Base-by-base conservation (phyloP, 805 yeast species). In the Kluyveromyces nonfermentans region DNA sequence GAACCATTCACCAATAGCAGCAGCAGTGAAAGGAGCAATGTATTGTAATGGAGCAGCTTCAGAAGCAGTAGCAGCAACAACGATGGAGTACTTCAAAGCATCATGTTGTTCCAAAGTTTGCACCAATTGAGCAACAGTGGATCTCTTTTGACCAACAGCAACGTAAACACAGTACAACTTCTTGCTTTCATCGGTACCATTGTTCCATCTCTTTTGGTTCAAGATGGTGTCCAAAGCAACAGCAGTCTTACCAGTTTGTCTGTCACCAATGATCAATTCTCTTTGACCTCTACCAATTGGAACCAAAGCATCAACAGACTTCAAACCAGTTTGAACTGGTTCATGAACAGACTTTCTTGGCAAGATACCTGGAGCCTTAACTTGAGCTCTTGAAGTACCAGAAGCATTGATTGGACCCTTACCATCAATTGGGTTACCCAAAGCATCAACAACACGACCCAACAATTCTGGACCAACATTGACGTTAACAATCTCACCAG, bases 271-370 rank as follows among this genome's bases (percentile, higher is more conserved):
- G 67, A 90, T 90, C 85, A 93, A 78, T 80, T 93, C 98, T 86
- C 98, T 93, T 78, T 93, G 98, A 73, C 98, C 98, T 85, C 98
- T 93, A 70, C 98, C 98, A 63, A 93, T 74, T 73, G 98, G 98
- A 73, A 93, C 99, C 65, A 93, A 82, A 69, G 98, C 90, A 70
- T 93, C 99, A 62, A 93, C 96, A 53, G 97, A 82, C 80, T 93
- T 93, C 69, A 93, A 83, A 83, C 98, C 99, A 65, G 98, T 90
- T 79, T 93, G 98, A 84, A 93, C 93, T 71, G 99, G 98, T 81
- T 93, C 98, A 77, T 70, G 81, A 59, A 93, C 99, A 51, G 97
- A 87, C 66, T 83, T 85, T 82, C 99, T 90, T 78, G 98, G 98
- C 72, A 93, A 81, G 67, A 93, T 93, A 82, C 99, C 99, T 73